Base-by-base conservation (phyloP, 2,329 filamentous ascomycete species). In the Colletotrichum tamarilloi region DNA sequence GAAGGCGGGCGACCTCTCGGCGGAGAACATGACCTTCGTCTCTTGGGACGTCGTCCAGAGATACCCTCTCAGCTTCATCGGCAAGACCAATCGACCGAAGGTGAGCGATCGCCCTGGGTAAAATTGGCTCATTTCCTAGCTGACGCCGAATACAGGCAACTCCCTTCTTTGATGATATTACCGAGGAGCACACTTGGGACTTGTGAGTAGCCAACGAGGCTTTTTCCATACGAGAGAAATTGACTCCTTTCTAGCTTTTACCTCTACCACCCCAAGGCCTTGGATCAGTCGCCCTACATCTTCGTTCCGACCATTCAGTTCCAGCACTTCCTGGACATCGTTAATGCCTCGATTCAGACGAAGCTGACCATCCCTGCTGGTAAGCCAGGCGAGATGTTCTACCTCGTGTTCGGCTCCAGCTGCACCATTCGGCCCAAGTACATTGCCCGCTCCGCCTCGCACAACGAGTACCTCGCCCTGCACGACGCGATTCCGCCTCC, bases 251-350 rank as follows among this genome's bases (percentile, higher is more conserved):
- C 8, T 60, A 94, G 92, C 67, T 95, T 92, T 81, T 95, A 93
- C 80, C 78, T 95, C 46, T 86, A 91, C 78, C 84, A 89, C 60
- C 88, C 89, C 0, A 75, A 78, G 19, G 80, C 84, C 3, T 76
- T 84, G 8, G 82, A 84, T 16, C 80, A 84, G 35, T 87, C 87
- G 63, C 90, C 92, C 1, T 84, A 93, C 30, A 81, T 96, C 28
- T 87, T 98, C 46, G 88, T 97, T 1, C 89, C 91, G 1, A 90
- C 91, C 1, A 77, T 79, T 1, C 93, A 97, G 79, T 88, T 95
- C 46, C 83, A 91, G 71, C 79, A 84, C 11, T 89, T 97, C 6
- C 84, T 98, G 0, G 78, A 86, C 3, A 85, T 89, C 5, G 90
- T 96, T 80, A 95, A 95, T 78, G 79, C 80, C 1, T 86, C 90